These are phyloP conservation scores for Colletotrichum tropicale DNA, from an alignment of 2,329 filamentous ascomycete species.

Conservation along the genomic window DNA sequence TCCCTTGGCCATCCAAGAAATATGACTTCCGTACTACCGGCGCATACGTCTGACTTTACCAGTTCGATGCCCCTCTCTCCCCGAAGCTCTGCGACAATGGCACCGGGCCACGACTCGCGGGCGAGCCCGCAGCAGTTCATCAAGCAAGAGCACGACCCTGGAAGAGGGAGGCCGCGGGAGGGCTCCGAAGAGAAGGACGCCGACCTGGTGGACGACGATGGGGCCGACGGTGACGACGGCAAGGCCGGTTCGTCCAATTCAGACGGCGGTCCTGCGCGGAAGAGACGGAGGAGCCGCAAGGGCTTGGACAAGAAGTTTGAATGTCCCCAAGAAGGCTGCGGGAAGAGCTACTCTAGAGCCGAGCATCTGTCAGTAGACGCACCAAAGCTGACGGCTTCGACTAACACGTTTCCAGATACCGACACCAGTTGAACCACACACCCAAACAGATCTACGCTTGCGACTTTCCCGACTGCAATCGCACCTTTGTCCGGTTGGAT, in stretches of 20 bases:
- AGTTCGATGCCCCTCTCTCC: slow-evolving; percentile 41
- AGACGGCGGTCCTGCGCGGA: slow-evolving; percentile 54
- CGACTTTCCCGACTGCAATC: slow-evolving; percentile 88
- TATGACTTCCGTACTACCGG: slow-evolving; percentile 48
- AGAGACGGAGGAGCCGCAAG: slow-evolving; percentile 76
- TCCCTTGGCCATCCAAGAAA: background rate
- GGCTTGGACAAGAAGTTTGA: slow-evolving; percentile 82
- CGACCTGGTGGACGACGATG: slow-evolving; percentile 44
- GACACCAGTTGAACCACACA: slow-evolving; percentile 94
- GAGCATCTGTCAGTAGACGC: slow-evolving; percentile 78
- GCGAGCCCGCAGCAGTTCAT: slow-evolving; percentile 37
- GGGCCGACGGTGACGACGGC: slow-evolving; percentile 41
- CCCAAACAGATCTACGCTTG: slow-evolving; percentile 96
- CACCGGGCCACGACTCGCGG: slow-evolving; percentile 44
- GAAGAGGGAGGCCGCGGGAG: slow-evolving; percentile 45
- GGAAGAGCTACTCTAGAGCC: slow-evolving; percentile 94
- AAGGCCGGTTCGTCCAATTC: slow-evolving; percentile 57
- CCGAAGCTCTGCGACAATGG: slow-evolving; percentile 45
- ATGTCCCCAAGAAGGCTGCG: slow-evolving; percentile 85
- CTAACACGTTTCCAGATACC: slow-evolving; percentile 58
- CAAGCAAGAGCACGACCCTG: slow-evolving; percentile 44
- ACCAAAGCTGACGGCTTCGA: background rate
- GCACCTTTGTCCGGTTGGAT: slow-evolving; percentile 92
- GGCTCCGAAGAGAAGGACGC: slow-evolving; percentile 47
- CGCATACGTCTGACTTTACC: slow-evolving; percentile 42